A percentile compares a stretch with the other conserved stretches of the same genome.
These are phyloP conservation scores for Pelargonium nanum DNA, from an alignment of 345 rosid species.

Conservation along the genomic window DNA sequence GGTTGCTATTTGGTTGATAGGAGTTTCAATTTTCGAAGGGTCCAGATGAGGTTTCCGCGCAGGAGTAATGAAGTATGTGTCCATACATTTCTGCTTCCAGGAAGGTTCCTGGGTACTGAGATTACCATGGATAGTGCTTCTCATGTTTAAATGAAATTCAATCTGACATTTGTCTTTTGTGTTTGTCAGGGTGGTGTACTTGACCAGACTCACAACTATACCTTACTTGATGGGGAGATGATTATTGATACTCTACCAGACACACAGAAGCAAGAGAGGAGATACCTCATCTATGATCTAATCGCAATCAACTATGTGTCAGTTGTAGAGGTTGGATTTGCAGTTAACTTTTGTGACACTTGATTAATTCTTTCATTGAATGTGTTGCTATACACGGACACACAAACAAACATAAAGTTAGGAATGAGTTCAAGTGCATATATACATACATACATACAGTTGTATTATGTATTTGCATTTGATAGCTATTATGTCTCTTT, in stretches of 20 bases:
- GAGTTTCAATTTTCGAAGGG: conserved; percentile 78
- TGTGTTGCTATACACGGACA: too few relatives aligned
- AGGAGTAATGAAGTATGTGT: conserved; percentile 58
- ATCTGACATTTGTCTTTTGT: conserved; percentile 14
- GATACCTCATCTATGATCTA: conserved; percentile 94
- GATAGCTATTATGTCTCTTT: background rate
- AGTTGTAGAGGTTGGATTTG: conserved; percentile 60
- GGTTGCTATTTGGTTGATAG: conserved; percentile 90
- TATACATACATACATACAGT: background rate
- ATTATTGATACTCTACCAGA: conserved; percentile 89
- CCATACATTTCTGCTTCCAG: conserved; percentile 8
- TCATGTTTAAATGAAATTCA: conserved; percentile 4
- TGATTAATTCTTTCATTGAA: background rate
- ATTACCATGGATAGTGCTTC: background rate
- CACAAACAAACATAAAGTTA: background rate
- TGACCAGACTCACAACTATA: conserved; percentile 74
- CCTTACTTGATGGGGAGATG: conserved; percentile 98
- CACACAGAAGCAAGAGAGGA: conserved; percentile 82
- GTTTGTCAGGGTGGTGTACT: conserved; percentile 56
- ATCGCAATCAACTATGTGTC: conserved; percentile 68
- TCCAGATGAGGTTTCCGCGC: conserved; percentile 95
- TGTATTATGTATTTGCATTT: background rate
- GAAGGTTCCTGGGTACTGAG: conserved; percentile 4
- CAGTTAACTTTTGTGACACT: background rate
- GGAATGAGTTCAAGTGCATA: background rate